Conservation (phyloP, 306 rosid genomes). For the Medicago arabica region DNA sequence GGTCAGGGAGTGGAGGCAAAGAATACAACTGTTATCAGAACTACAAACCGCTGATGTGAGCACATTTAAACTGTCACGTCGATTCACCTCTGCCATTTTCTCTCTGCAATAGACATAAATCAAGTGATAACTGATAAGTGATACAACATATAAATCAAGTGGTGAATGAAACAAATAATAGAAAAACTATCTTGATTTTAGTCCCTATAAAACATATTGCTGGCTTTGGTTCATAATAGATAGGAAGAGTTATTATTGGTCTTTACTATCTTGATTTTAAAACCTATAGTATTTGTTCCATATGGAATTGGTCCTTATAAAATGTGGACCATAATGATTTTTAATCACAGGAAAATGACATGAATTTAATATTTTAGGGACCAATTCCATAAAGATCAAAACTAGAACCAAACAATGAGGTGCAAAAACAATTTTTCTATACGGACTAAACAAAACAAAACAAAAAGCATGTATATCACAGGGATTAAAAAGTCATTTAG, state of each 20-base stretch:
- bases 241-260: not conserved
- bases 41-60: conserved; percentile 34
- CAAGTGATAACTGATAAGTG: conserved; percentile 36
- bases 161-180: no score
- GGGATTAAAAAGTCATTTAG: not conserved
- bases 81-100: conserved; percentile 81
- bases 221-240: not conserved
- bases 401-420: not conserved
- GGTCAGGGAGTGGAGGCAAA: conserved; percentile 34
- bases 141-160: not conserved
- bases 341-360: not conserved
- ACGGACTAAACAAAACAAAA: no score
- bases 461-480: no score
- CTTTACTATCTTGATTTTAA: not conserved
- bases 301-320: not conserved
- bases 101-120: conserved; percentile 64
- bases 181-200: no score
- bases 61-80: conserved; percentile 35
- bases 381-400: not conserved
- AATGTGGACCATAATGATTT: not conserved
- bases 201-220: not conserved
- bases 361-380: not conserved
- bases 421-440: not conserved
- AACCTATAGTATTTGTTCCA: not conserved
- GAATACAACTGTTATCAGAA: conserved; percentile 41